Conservation (phyloP, 208 protist species). For the Wallacemonas sp. region DNA sequence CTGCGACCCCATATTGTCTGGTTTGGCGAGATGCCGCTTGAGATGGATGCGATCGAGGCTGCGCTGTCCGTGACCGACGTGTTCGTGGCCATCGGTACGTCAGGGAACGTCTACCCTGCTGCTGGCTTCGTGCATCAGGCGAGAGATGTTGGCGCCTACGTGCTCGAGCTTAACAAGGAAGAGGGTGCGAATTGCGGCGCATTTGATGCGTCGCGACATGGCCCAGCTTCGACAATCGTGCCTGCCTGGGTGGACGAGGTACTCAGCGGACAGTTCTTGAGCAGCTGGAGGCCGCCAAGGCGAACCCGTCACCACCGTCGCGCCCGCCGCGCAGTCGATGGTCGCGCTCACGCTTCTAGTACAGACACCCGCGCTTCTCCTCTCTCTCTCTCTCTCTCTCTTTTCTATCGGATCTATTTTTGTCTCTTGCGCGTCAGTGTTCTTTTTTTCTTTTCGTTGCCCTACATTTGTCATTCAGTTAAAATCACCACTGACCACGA, state of each 20-base stretch:
- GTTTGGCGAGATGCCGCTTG: slow-evolving; percentile 78
- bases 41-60: slow-evolving; percentile 56
- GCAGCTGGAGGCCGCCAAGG: neutral
- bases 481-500: no score
- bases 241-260: slow-evolving; percentile 55
- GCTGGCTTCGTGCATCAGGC: slow-evolving; percentile 53
- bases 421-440: no score
- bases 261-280: slow-evolving; percentile 18
- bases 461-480: no score
- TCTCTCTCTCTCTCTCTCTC: no score
- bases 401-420: no score
- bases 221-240: slow-evolving; percentile 53
- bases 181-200: slow-evolving; percentile 32
- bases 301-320: neutral
- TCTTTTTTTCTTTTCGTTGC: no score
- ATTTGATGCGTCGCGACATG: slow-evolving; percentile 56
- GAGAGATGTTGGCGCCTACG: slow-evolving; percentile 32
- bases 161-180: slow-evolving; percentile 69
- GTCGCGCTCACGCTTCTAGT: no score
- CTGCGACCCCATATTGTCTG: slow-evolving; percentile 84
- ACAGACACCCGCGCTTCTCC: no score
- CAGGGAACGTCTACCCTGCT: slow-evolving; percentile 76
- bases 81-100: slow-evolving; percentile 77
- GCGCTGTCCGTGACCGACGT: slow-evolving; percentile 44
- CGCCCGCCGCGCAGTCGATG: no score